Conservation (phyloP, 192 early-diverging fungal species). For the Coemansia sp. region DNA sequence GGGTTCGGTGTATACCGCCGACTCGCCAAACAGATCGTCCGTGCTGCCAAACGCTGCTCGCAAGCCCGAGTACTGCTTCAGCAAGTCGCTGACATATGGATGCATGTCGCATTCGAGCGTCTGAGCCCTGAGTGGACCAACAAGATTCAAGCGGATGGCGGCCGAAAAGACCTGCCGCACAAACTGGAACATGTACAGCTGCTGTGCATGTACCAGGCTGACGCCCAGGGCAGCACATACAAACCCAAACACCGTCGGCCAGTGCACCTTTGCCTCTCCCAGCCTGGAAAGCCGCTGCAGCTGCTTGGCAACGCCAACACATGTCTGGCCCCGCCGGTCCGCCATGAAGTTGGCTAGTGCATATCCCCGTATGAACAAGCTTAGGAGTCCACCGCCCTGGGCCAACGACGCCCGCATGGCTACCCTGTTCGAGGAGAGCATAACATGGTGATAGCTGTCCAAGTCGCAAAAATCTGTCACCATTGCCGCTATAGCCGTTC, state of each 20-base stretch:
- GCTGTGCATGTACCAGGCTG: slow-evolving; percentile 59
- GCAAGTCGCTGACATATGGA: slow-evolving; percentile 51
- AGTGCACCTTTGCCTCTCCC: slow-evolving; percentile 62
- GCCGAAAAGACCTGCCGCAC: slow-evolving; percentile 83
- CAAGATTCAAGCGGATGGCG: slow-evolving; percentile 82
- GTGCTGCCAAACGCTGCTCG: slow-evolving; percentile 11
- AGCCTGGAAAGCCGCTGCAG: slow-evolving; percentile 55
- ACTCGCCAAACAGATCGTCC: slow-evolving; percentile 43
- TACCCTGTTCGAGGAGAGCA: slow-evolving; percentile 38
- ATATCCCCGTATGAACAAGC: slow-evolving; percentile 46
- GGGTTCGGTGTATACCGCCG: slow-evolving; percentile 61
- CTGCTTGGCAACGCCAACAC: slow-evolving; percentile 21
- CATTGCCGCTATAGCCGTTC: background rate
- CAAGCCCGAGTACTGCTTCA: slow-evolving; percentile 54
- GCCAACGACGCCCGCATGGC: slow-evolving; percentile 50
- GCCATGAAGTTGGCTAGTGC: slow-evolving; percentile 35
- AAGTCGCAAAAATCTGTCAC: slow-evolving; percentile 13
- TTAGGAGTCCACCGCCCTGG: slow-evolving; percentile 49
- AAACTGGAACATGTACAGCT: slow-evolving; percentile 80
- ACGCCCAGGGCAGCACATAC: slow-evolving; percentile 54
- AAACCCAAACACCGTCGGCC: slow-evolving; percentile 76
- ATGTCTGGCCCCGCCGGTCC: slow-evolving; percentile 18
- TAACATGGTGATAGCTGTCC: slow-evolving; percentile 40
- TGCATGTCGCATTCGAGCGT: slow-evolving; percentile 63
- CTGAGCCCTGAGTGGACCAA: slow-evolving; percentile 89